Percentiles rank a stretch among this genome's conserved stretches.
These are phyloP conservation scores for Chytriomyces sp. DNA, from an alignment of 192 early-diverging fungal species.

Conservation along the genomic window DNA sequence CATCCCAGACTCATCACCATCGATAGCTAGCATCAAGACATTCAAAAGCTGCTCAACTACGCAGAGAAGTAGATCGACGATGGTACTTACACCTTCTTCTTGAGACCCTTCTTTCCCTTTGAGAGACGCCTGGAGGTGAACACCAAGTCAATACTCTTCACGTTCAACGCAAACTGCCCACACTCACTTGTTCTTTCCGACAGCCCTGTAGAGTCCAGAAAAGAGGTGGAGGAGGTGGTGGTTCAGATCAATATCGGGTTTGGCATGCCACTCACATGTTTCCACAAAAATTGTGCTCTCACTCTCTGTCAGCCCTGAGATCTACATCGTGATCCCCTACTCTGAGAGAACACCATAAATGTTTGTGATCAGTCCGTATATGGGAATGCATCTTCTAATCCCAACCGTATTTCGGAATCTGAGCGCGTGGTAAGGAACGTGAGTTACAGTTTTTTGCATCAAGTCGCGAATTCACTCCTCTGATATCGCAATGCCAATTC, in stretches of 20 bases:
- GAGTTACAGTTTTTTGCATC: too few relatives aligned
- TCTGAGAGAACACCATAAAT: too few relatives aligned
- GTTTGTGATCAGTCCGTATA: too few relatives aligned
- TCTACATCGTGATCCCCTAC: not conserved
- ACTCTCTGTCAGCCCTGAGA: not conserved
- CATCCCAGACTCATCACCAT: not conserved
- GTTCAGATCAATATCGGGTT: not conserved
- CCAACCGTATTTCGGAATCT: too few relatives aligned
- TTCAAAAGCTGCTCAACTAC: not conserved
- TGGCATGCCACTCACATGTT: not conserved
- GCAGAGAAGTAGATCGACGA: conserved; percentile 70
- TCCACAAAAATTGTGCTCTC: not conserved
- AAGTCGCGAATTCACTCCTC: too few relatives aligned
- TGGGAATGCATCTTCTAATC: too few relatives aligned
- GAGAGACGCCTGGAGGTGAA: not conserved
- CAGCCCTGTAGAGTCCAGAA: conserved; percentile 46
- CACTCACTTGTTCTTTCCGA: conserved; percentile 80
- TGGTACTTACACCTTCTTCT: conserved; percentile 98
- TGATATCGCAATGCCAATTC: too few relatives aligned
- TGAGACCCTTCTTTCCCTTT: conserved; percentile 93
- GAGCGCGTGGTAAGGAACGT: too few relatives aligned
- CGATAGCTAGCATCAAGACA: too few relatives aligned
- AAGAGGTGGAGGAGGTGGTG: not conserved
- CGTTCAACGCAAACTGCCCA: not conserved
- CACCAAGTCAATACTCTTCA: not conserved